Conservation (phyloP, 2,329 filamentous ascomycete species). For the Aspergillus eucalypticola region DNA sequence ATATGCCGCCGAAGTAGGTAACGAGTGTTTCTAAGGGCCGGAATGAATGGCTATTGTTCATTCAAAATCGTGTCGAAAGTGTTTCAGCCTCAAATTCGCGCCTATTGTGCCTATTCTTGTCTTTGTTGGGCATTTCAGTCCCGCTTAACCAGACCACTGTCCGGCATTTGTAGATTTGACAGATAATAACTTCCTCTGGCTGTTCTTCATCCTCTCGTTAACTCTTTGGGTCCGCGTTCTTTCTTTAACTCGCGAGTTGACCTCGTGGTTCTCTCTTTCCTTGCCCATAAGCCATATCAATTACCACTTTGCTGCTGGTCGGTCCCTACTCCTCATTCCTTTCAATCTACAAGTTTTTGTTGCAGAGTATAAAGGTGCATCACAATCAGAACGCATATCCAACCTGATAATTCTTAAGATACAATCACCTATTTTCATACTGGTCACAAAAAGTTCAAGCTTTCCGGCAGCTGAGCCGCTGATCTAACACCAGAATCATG, state of each 20-base stretch:
- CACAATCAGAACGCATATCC: conserved; percentile 8
- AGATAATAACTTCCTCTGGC: conserved; percentile 14
- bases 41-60: conserved; percentile 19
- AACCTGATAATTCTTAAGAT: not conserved
- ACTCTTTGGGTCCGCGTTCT: conserved; percentile 20
- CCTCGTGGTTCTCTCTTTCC: conserved; percentile 27
- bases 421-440: not conserved
- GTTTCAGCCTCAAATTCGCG: conserved; percentile 23
- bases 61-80: conserved; percentile 14
- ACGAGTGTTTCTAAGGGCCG: not conserved
- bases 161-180: not conserved
- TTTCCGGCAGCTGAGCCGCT: not conserved
- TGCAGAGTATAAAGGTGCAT: not conserved
- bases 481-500: conserved; percentile 21
- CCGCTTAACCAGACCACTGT: not conserved
- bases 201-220: conserved; percentile 16
- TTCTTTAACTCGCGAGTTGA: conserved; percentile 28
- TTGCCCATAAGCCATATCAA: conserved; percentile 28
- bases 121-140: conserved; percentile 15
- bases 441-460: not conserved
- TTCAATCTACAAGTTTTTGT: conserved; percentile 7
- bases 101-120: conserved; percentile 21
- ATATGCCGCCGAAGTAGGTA: conserved; percentile 7
- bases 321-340: conserved; percentile 22
- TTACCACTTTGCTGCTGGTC: conserved; percentile 30